Base-by-base conservation (phyloP, 2,329 filamentous ascomycete genomes). In the Lasiodiplodia gonubiensis region DNA sequence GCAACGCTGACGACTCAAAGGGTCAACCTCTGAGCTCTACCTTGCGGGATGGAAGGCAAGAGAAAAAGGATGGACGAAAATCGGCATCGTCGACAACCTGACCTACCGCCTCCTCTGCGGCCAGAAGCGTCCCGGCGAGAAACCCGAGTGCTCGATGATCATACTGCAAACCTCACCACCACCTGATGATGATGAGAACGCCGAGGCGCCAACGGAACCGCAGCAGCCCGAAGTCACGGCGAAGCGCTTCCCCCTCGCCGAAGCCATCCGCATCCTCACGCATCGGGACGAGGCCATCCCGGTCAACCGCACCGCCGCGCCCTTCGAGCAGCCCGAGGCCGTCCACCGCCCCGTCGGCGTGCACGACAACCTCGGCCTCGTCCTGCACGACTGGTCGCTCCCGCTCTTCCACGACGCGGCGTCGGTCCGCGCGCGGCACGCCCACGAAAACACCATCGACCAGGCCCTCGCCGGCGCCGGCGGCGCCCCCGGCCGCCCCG, bases 381-480 rank as follows among this genome's bases (percentile, higher is more conserved):
- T n/a, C 10, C 37, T 60, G 14, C 23, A 48, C n/a, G 57, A 60
- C 33, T 60, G 57, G 57, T n/a, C 25, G 14, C 23, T 60, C 10
- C 57, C 57, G 25, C 57, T 60, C 57, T 60, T 60, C 37, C 12
- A 12, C 10, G 8, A 27, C 12, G 57, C 42, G 4, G n/a, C 42
- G 18, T 21, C 57, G 3, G 14, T 23, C 55, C 35, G 55, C 35
- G n/a, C 55, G 11, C 55, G 11, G 18, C 42, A 37, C 27, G 55
- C 55, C 14, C 27, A 16, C 37, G n/a, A n/a, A 4, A 14, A 12
- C 2, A 21, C 23, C 37, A 16, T 60, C 39, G 57, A 30, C 23
- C 57, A n/a, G 12, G 57, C 46, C 25, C 57, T 60, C 16, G 18
- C 23, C 16, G 37, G 25, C 37, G 42, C n/a, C 42, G 12, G 18